Conservation (phyloP, 1,284 basidiomycete genomes). For the Golubevia pallescens region DNA sequence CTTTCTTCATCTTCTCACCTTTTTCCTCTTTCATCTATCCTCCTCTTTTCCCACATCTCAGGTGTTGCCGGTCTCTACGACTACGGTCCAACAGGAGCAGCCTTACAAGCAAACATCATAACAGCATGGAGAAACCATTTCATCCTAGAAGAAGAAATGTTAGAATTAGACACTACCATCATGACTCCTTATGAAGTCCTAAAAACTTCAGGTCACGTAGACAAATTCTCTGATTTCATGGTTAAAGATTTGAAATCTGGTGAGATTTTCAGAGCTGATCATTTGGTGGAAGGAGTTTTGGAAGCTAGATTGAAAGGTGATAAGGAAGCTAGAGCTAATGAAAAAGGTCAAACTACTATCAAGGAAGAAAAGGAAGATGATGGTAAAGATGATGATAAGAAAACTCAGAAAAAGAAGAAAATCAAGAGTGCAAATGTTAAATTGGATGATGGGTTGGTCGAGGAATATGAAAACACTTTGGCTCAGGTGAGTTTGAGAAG, state of each 20-base stretch:
- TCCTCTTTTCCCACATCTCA: background rate
- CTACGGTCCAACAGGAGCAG: slow-evolving; percentile 62
- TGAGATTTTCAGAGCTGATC: slow-evolving; percentile 63
- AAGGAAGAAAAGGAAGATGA: slow-evolving; percentile 16
- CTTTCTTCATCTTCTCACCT: background rate
- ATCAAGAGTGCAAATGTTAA: slow-evolving; percentile 56
- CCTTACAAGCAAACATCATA: slow-evolving; percentile 63
- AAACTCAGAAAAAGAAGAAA: slow-evolving; percentile 59
- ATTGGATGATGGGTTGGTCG: slow-evolving; percentile 48
- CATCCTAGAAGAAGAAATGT: slow-evolving; percentile 65
- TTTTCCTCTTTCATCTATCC: background rate
- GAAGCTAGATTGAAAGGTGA: slow-evolving; percentile 62
- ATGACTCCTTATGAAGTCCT: slow-evolving; percentile 62
- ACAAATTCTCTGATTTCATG: slow-evolving; percentile 65
- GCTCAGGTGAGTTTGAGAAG: slow-evolving; percentile 19
- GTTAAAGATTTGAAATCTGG: slow-evolving; percentile 62
- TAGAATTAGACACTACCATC: slow-evolving; percentile 64
- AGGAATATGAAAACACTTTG: slow-evolving; percentile 44
- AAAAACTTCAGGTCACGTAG: slow-evolving; percentile 63
- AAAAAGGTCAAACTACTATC: slow-evolving; percentile 15
- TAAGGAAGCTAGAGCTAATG: slow-evolving; percentile 53
- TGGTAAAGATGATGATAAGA: slow-evolving; percentile 37
- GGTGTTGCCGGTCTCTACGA: slow-evolving; percentile 63
- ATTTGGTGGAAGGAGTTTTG: slow-evolving; percentile 61
- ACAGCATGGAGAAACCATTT: slow-evolving; percentile 62